These are phyloP conservation scores for Colletotrichum sidae DNA, from an alignment of 2,329 filamentous ascomycete species.

Conservation along the genomic window DNA sequence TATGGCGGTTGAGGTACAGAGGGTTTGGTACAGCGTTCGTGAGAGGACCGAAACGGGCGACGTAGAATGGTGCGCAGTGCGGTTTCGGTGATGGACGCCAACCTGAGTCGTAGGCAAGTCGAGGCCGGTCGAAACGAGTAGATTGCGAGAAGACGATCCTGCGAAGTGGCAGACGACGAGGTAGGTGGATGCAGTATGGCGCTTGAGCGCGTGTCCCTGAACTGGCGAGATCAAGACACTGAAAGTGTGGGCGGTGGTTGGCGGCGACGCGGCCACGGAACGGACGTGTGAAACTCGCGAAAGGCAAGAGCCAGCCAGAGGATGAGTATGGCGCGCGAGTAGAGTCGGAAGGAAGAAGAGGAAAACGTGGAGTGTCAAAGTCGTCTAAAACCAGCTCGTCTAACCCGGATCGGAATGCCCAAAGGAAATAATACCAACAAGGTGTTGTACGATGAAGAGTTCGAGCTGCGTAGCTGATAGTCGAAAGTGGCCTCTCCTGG, in stretches of 20 bases:
- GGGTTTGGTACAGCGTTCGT: background rate
- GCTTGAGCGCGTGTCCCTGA: background rate
- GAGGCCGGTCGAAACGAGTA: background rate
- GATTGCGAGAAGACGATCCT: constrained; percentile 4
- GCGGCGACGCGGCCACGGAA: background rate
- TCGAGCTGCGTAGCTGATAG: constrained; percentile 24
- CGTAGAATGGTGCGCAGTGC: constrained; percentile 5
- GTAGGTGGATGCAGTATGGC: constrained; percentile 4
- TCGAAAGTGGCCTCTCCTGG: background rate
- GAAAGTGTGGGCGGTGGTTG: background rate
- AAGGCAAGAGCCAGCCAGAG: constrained; percentile 12
- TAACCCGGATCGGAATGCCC: constrained; percentile 48
- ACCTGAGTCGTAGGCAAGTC: background rate
- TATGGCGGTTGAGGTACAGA: constrained; percentile 21
- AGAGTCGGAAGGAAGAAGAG: constrained; percentile 18
- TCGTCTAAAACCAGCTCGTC: constrained; percentile 55
- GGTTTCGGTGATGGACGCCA: background rate
- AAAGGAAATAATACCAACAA: constrained; percentile 42
- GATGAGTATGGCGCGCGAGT: constrained; percentile 37
- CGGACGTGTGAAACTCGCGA: constrained; percentile 18
- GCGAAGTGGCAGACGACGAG: constrained; percentile 9
- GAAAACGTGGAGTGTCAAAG: constrained; percentile 25
- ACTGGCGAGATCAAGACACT: constrained; percentile 7
- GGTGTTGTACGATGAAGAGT: constrained; percentile 29
- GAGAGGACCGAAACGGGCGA: constrained; percentile 10